These are phyloP conservation scores for Epichloe uncinata DNA, from an alignment of 2,329 filamentous ascomycete species.

Conservation along the genomic window DNA sequence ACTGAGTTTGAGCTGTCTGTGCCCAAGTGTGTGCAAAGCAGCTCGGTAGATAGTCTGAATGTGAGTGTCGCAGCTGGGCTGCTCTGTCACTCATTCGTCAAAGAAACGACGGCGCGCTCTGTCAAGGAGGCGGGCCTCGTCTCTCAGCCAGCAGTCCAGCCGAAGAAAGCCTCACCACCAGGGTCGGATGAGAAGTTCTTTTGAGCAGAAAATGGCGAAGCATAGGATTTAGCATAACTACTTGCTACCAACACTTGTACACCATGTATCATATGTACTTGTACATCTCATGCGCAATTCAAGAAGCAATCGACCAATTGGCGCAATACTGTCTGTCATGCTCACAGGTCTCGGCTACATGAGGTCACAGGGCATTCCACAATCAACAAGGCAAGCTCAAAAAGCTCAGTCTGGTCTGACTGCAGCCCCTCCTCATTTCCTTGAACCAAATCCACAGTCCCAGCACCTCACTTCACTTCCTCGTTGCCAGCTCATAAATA, in stretches of 20 bases:
- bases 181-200: not conserved
- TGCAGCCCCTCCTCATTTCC: not conserved
- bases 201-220: not conserved
- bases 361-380: not conserved
- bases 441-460: not conserved
- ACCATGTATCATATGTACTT: not conserved
- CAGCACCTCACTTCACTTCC: not conserved
- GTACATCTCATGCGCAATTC: not conserved
- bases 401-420: not conserved
- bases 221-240: not conserved
- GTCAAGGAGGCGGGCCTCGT: not conserved
- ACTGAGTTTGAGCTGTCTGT: constrained; percentile 59
- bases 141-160: not conserved
- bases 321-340: too few species aligned
- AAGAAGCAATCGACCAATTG: not conserved
- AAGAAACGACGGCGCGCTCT: constrained; percentile 10
- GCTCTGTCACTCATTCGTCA: constrained; percentile 57
- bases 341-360: too few species aligned
- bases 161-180: not conserved
- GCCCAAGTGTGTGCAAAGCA: constrained; percentile 35
- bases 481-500: not conserved
- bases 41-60: constrained; percentile 76
- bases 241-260: not conserved
- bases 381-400: not conserved
- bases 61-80: constrained; percentile 80